Percentiles rank a stretch among this genome's conserved stretches.
phyloP scores from a whole-genome alignment of 805 yeast genomes.

The Pichia nanzhaoensis region DNA sequence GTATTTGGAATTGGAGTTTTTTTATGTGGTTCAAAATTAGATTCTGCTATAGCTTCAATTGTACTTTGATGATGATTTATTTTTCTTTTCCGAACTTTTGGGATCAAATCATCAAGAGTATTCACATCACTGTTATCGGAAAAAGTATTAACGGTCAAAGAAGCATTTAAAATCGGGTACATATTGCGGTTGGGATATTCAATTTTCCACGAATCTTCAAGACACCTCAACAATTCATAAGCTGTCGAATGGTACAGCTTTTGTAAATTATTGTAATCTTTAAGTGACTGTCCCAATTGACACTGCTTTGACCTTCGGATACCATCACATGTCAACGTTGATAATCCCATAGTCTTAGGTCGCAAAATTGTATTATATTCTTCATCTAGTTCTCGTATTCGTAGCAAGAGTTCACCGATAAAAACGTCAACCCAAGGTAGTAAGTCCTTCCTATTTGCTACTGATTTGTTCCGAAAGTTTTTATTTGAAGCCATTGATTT shows the following conservation, averaged over 20 bases:
- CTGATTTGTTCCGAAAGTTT: slow-evolving; percentile 56
- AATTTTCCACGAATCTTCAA: slow-evolving; percentile 22
- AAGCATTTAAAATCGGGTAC: slow-evolving; percentile 46
- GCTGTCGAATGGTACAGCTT: slow-evolving; percentile 22
- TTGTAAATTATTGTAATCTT: slow-evolving; percentile 33
- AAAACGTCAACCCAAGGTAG: slow-evolving; percentile 77
- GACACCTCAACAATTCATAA: slow-evolving; percentile 12
- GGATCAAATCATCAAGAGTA: slow-evolving; percentile 24
- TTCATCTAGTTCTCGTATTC: slow-evolving; percentile 70
- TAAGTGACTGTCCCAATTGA: slow-evolving; percentile 29
- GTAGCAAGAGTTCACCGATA: slow-evolving; percentile 65
- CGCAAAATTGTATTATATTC: slow-evolving; percentile 41
- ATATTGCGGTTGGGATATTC: slow-evolving; percentile 17
- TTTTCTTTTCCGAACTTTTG: slow-evolving; percentile 10
- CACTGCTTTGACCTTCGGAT: slow-evolving; percentile 36
- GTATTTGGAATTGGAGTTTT: background rate
- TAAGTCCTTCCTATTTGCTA: slow-evolving; percentile 50
- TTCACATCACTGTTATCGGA: slow-evolving; percentile 20
- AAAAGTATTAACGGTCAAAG: slow-evolving; percentile 48
- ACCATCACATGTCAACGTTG: slow-evolving; percentile 21
- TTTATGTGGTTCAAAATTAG: background rate
- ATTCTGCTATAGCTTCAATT: background rate
- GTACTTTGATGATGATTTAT: background rate
- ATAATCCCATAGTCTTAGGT: slow-evolving; percentile 50
- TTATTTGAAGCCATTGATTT: slow-evolving; percentile 89